Conservation (phyloP, 75 land plant species). For the Larix kaempferi region DNA sequence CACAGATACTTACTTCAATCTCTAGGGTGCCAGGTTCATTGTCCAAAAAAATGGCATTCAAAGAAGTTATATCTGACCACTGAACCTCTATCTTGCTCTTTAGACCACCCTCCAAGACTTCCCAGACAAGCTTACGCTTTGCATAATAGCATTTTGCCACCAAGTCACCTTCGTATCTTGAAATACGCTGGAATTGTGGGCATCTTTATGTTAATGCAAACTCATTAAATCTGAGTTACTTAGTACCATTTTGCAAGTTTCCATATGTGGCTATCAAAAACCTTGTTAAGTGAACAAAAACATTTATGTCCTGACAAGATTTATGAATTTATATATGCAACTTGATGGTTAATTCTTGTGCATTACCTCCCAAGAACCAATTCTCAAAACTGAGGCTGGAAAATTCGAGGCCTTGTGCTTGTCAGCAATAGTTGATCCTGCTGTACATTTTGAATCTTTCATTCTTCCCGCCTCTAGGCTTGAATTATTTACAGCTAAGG, state of each 20-base stretch:
- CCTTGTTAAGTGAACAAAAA: neutral
- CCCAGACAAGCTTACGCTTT: slow-evolving; percentile 91
- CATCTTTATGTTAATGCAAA: neutral
- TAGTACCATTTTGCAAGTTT: neutral
- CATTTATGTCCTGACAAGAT: neutral
- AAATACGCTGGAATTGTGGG: slow-evolving; percentile 21
- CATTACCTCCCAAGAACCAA: slow-evolving; percentile 83
- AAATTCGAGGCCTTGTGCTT: slow-evolving; percentile 84
- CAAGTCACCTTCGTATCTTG: slow-evolving; percentile 66
- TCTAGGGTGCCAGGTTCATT: slow-evolving; percentile 54
- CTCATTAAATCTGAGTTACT: neutral
- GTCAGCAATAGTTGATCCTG: slow-evolving; percentile 20
- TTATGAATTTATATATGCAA: neutral
- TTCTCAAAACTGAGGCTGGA: slow-evolving; percentile 46
- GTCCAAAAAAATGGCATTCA: slow-evolving; percentile 53
- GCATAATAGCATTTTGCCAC: slow-evolving; percentile 89
- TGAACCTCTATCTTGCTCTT: slow-evolving; percentile 92
- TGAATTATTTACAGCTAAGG: neutral
- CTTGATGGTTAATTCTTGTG: neutral
- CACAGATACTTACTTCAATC: slow-evolving; percentile 24
- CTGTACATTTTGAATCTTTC: slow-evolving; percentile 11
- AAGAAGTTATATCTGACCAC: slow-evolving; percentile 77
- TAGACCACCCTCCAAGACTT: slow-evolving; percentile 66
- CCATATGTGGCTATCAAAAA: neutral
- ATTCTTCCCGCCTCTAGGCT: neutral